A percentile compares a stretch with the other conserved stretches of the same genome.
These are phyloP conservation scores for Pezicula carpinea DNA, from an alignment of 2,329 filamentous ascomycete species.

Conservation along the genomic window DNA sequence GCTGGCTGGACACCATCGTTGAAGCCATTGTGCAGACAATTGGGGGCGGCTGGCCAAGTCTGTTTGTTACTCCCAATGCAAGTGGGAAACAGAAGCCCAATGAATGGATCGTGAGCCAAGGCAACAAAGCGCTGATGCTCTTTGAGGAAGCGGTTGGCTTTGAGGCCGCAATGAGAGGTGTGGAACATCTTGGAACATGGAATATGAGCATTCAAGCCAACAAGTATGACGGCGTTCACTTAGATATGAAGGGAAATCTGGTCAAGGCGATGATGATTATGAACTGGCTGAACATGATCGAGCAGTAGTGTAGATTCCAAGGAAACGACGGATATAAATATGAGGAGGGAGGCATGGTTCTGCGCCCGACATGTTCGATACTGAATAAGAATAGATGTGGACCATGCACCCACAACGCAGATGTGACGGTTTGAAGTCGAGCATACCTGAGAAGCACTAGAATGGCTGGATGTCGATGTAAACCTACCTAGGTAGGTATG, in stretches of 20 bases:
- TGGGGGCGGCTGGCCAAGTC: conserved; percentile 14
- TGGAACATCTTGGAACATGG: conserved; percentile 45
- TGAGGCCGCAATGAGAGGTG: conserved; percentile 26
- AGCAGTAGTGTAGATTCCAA: too few species aligned
- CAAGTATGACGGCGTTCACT: conserved; percentile 43
- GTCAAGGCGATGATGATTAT: conserved; percentile 5
- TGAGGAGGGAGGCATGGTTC: too few species aligned
- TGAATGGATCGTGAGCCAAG: conserved; percentile 40
- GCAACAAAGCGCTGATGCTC: conserved; percentile 41
- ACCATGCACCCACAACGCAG: too few species aligned
- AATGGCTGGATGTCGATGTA: too few species aligned
- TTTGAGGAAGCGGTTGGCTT: conserved; percentile 35
- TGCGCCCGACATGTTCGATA: too few species aligned
- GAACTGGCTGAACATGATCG: background rate
- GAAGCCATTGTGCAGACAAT: conserved; percentile 20
- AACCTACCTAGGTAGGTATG: too few species aligned
- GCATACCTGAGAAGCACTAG: too few species aligned
- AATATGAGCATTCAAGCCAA: conserved; percentile 46
- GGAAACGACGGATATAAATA: too few species aligned
- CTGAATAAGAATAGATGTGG: too few species aligned
- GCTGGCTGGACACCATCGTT: conserved; percentile 36
- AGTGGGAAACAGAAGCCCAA: conserved; percentile 41
- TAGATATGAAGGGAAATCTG: conserved; percentile 43
- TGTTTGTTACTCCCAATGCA: conserved; percentile 41
- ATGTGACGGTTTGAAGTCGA: too few species aligned